Conservation (phyloP, 257 asterid species). For the Jacaranda copaia region DNA sequence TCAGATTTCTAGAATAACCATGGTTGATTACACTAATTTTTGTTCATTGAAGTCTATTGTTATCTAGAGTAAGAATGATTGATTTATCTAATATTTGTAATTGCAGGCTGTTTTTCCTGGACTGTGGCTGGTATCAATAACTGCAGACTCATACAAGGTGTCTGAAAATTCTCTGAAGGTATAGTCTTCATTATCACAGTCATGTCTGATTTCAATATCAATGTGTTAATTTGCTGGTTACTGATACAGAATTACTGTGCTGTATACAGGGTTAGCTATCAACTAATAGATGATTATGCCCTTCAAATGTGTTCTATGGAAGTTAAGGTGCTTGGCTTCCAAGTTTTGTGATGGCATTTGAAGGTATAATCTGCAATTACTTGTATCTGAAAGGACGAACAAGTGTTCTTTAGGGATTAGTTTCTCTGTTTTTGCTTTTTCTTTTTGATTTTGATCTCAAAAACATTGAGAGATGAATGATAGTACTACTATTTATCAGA, state of each 20-base stretch:
- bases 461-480: slow-evolving; percentile 34
- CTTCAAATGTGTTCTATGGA: slow-evolving; percentile 43
- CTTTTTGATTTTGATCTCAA: slow-evolving; percentile 33
- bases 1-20: not conserved
- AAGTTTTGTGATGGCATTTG: slow-evolving; percentile 46
- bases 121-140: slow-evolving; percentile 64
- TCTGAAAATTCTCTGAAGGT: slow-evolving; percentile 69
- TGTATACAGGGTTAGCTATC: slow-evolving; percentile 58
- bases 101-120: slow-evolving; percentile 77
- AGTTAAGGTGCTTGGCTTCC: slow-evolving; percentile 48
- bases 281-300: slow-evolving; percentile 39
- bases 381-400: slow-evolving; percentile 36
- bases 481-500: slow-evolving; percentile 40
- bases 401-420: slow-evolving; percentile 34
- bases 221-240: slow-evolving; percentile 20
- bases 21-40: not conserved
- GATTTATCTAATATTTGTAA: slow-evolving; percentile 23
- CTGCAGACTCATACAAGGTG: slow-evolving; percentile 72
- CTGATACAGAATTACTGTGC: slow-evolving; percentile 20
- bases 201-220: slow-evolving; percentile 18
- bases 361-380: slow-evolving; percentile 43
- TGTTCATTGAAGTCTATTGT: not conserved
- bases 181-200: slow-evolving; percentile 19
- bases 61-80: not conserved
- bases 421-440: slow-evolving; percentile 1